Evolutionary conservation across 768 basidiomycete genomes (phyloP).

Genomic region (Psilocybe cubensis): DNA sequence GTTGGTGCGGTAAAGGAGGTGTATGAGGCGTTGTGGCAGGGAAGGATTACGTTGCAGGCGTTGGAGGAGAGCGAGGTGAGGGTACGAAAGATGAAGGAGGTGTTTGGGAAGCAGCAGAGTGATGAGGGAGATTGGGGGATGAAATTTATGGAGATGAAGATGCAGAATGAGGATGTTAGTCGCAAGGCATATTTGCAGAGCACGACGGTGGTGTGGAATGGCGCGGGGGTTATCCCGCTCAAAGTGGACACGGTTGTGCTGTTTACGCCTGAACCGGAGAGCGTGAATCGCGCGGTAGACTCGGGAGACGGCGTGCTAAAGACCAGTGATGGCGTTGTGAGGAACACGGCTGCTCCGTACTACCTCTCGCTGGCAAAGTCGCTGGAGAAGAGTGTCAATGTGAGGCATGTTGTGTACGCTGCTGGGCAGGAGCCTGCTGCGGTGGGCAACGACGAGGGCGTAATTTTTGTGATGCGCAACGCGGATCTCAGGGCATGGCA

Average conservation of each 20-base stretch:
- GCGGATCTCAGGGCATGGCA: slow-evolving; percentile 57
- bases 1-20: slow-evolving; percentile 53
- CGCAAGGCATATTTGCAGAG: slow-evolving; percentile 48
- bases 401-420: slow-evolving; percentile 53
- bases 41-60: slow-evolving; percentile 40
- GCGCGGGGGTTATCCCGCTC: slow-evolving; percentile 38
- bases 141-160: slow-evolving; percentile 40
- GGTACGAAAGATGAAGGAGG: slow-evolving; percentile 52
- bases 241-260: slow-evolving; percentile 34
- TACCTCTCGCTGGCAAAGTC: slow-evolving; percentile 52
- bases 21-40: slow-evolving; percentile 52
- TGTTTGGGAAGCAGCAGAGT: slow-evolving; percentile 43
- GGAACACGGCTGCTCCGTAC: slow-evolving; percentile 62
- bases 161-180: slow-evolving; percentile 45
- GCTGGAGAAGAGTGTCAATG: slow-evolving; percentile 33
- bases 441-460: slow-evolving; percentile 22
- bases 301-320: slow-evolving; percentile 50
- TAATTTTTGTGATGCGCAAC: slow-evolving; percentile 64
- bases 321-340: slow-evolving; percentile 42
- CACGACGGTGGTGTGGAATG: slow-evolving; percentile 50
- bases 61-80: slow-evolving; percentile 47
- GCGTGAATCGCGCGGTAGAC: slow-evolving; percentile 67
- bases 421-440: slow-evolving; percentile 11
- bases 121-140: slow-evolving; percentile 28
- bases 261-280: slow-evolving; percentile 60